Evolutionary conservation across 2,329 filamentous ascomycete species (phyloP).

Genomic region (Fusarium liriodendri): DNA sequence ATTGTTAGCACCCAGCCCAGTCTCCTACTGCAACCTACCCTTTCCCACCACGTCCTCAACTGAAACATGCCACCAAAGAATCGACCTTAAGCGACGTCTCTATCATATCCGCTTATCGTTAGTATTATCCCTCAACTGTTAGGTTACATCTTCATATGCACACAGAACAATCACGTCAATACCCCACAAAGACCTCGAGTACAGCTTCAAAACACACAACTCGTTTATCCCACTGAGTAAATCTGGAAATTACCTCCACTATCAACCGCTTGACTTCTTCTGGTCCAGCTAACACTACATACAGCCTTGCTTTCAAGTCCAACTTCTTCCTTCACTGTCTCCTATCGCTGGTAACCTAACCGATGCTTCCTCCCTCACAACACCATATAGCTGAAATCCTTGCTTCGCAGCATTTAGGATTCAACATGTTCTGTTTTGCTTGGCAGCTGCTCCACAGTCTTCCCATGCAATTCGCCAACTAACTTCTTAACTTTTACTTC

Average conservation of each 20-base stretch:
- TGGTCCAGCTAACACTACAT: conserved; percentile 9
- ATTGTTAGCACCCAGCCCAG: background rate
- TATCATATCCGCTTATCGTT: background rate
- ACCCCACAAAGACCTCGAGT: background rate
- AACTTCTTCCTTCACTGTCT: conserved; percentile 27
- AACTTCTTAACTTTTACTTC: conserved; percentile 19
- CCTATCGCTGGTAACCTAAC: conserved; percentile 19
- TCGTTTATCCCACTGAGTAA: conserved; percentile 16
- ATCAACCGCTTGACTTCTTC: conserved; percentile 7
- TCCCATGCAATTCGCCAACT: conserved; percentile 14
- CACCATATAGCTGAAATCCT: conserved; percentile 20
- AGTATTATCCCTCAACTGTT: background rate
- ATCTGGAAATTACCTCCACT: conserved; percentile 38
- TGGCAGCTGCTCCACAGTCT: conserved; percentile 2
- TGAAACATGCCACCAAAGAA: background rate
- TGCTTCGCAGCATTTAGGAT: conserved; percentile 6
- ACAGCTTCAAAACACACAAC: background rate
- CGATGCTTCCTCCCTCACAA: conserved; percentile 6
- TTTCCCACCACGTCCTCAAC: background rate
- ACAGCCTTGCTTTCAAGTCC: conserved; percentile 16
- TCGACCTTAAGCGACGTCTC: background rate
- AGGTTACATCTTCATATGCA: background rate
- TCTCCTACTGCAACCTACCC: background rate
- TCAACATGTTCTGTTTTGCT: background rate
- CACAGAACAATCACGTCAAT: background rate